Evolutionary conservation across 2,329 filamentous ascomycete genomes (phyloP), one percentile per base, ranked within the genome.

Genomic region (Penicillium hordei): DNA sequence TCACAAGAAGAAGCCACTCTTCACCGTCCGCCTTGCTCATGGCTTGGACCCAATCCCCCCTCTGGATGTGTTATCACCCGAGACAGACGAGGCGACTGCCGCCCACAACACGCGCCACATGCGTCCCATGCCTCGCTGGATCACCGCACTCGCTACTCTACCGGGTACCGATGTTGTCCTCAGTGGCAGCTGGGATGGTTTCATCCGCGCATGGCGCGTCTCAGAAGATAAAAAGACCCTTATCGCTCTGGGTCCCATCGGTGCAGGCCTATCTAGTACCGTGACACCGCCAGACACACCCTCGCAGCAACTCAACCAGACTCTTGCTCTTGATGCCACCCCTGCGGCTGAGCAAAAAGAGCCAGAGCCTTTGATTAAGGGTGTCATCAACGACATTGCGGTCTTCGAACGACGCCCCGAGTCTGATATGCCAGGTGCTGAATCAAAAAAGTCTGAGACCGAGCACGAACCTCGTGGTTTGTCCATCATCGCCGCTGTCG

Each of bases 101-200:
- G 76, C 77, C 44, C 72, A 66, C 60, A 75, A 73, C 65, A 72
- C 68, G 58, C 75, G 73, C 60, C 75, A 69, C 69, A 75, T 73
- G 79, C 89, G 46, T 81, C 88, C 43, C 78, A 88, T 64, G 59
- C 90, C 94, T 4, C 83, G 93, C 70, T 95, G 90, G 83, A 94
- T 99, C 73, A 99, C 94, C 1, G 93, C 93, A 6, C 80, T 99
- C 43, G 82, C 87, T 48, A 89, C 91, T 0, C 83, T 99, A 48
- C 93, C 94, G 0, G 97, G 93, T 73, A 93, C 91, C 5, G 92
- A 99, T 69, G 80, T 96, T 50, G 86, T 99, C 56, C 81, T 99
- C 50, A 95, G 88, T 64, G 94, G 93, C 33, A 96, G 91, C 75
- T 99, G 93, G 93, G 94, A 96, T 71, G 94, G 94, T 2, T 87